These are phyloP conservation scores for Cymbopogon flexuosus DNA, from an alignment of 202 grass and related monocot genomes.

Conservation along the genomic window DNA sequence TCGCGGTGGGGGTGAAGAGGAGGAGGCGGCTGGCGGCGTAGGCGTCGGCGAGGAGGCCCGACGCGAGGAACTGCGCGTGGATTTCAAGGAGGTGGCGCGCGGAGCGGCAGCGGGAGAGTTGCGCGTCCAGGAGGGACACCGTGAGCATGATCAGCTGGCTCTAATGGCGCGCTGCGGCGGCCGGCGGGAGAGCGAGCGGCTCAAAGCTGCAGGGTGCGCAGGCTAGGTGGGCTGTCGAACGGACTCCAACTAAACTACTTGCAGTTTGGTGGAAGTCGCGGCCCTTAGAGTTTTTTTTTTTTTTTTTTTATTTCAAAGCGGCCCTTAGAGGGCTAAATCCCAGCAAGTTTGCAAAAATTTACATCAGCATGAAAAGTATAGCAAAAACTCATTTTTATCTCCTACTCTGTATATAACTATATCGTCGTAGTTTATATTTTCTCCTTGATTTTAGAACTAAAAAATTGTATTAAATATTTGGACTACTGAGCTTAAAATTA, in stretches of 20 bases:
- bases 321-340: neutral
- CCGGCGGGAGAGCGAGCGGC: neutral
- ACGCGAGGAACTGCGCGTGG: constrained; percentile 52
- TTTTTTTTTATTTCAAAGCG: no score
- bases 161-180: neutral
- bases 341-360: neutral
- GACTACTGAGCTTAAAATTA: no score
- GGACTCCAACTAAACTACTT: neutral
- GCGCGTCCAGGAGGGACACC: constrained; percentile 63
- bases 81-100: constrained; percentile 42
- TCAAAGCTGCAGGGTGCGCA: neutral
- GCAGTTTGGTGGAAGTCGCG: neutral
- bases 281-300: neutral
- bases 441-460: no score
- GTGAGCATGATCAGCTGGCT: constrained; percentile 36
- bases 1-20: constrained; percentile 52
- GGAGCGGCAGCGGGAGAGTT: constrained; percentile 56
- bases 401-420: no score
- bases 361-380: neutral
- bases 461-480: no score
- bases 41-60: constrained; percentile 64
- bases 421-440: no score
- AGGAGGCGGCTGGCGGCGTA: constrained; percentile 75
- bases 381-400: no score
- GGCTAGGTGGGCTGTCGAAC: neutral